These are phyloP conservation scores for Serendipita vermifera DNA, from an alignment of 768 basidiomycete genomes.

Conservation along the genomic window DNA sequence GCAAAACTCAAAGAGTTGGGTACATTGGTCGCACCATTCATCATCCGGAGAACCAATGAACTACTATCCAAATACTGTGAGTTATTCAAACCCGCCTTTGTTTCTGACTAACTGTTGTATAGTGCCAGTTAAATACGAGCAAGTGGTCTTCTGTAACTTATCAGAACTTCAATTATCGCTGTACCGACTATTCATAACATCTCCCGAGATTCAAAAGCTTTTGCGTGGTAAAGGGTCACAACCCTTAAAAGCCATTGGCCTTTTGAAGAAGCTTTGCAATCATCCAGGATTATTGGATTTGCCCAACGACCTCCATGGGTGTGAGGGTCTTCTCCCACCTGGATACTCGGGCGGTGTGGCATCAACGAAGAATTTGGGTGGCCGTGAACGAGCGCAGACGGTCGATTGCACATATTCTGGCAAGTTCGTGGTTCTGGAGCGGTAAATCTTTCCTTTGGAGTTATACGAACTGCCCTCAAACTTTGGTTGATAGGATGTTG, in stretches of 20 bases:
- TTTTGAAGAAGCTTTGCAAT: constrained; percentile 90
- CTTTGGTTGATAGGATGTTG: constrained; percentile 46
- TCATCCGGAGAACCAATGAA: constrained; percentile 89
- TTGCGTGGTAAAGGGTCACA: constrained; percentile 80
- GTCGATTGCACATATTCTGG: constrained; percentile 78
- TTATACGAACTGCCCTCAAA: background rate
- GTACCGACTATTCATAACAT: constrained; percentile 82
- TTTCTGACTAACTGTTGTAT: constrained; percentile 13
- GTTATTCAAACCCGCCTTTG: constrained; percentile 24
- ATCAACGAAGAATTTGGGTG: constrained; percentile 19
- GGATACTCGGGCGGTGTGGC: constrained; percentile 53
- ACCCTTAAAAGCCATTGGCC: constrained; percentile 90
- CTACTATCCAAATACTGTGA: constrained; percentile 84
- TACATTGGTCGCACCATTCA: constrained; percentile 78
- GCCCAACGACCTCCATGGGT: constrained; percentile 72
- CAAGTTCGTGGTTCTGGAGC: constrained; percentile 85
- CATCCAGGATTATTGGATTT: constrained; percentile 84
- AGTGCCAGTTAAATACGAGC: constrained; percentile 99
- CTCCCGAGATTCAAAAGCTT: constrained; percentile 82
- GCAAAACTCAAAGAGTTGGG: constrained; percentile 86
- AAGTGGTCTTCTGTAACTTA: constrained; percentile 85
- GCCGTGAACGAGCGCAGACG: constrained; percentile 27
- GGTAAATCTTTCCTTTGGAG: constrained; percentile 33
- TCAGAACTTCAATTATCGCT: constrained; percentile 73
- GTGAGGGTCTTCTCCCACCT: constrained; percentile 66